Conservation (phyloP, 768 basidiomycete genomes). For the Suillus plorans region DNA sequence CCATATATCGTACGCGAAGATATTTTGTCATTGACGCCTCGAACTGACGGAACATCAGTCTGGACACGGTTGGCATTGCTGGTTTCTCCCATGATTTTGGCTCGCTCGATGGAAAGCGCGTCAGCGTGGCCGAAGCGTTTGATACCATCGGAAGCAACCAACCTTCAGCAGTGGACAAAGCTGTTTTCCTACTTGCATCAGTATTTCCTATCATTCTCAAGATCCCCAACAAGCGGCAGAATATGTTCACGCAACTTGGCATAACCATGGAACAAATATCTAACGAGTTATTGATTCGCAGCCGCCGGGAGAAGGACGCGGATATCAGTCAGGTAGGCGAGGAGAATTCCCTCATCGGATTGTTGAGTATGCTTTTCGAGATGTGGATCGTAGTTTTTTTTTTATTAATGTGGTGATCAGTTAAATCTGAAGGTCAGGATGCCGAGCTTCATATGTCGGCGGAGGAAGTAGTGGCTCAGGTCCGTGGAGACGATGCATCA, state of each 20-base stretch:
- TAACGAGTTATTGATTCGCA: not conserved
- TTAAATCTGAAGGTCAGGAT: not conserved
- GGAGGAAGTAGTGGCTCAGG: not conserved
- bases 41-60: constrained; percentile 25
- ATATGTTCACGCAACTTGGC: not conserved
- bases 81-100: constrained; percentile 61
- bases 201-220: not conserved
- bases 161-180: constrained; percentile 24
- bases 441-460: not conserved
- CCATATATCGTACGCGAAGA: constrained; percentile 29
- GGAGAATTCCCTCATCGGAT: not conserved
- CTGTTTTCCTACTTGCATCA: not conserved
- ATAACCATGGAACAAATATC: not conserved
- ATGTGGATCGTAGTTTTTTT: not conserved
- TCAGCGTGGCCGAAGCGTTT: constrained; percentile 41
- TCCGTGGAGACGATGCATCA: not conserved
- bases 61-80: constrained; percentile 59
- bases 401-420: not conserved
- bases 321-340: not conserved
- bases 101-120: constrained; percentile 46
- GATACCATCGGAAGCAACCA: constrained; percentile 31
- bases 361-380: not conserved
- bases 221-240: not conserved
- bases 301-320: not conserved
- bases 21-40: not conserved